Evolutionary conservation across 1,284 basidiomycete species (phyloP).

Genomic region (Veloboletus limbatus): DNA sequence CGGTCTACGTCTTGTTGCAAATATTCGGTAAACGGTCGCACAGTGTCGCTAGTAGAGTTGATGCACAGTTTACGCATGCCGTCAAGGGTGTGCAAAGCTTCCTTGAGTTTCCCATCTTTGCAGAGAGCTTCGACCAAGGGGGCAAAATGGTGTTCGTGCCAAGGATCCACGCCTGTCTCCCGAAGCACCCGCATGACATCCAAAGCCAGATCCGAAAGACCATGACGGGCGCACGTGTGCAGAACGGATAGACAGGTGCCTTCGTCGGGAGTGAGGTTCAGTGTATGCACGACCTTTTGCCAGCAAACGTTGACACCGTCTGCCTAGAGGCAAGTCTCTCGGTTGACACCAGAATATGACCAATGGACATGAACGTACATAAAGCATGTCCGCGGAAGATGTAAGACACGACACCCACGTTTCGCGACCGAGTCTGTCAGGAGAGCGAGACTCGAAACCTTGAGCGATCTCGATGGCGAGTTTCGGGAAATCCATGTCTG

Average conservation of each 20-base stretch:
- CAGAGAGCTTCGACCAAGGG: slow-evolving; percentile 66
- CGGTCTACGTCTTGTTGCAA: slow-evolving; percentile 49
- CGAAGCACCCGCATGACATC: slow-evolving; percentile 59
- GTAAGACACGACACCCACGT: slow-evolving; percentile 61
- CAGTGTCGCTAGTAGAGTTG: slow-evolving; percentile 45
- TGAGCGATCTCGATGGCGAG: slow-evolving; percentile 68
- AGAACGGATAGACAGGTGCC: slow-evolving; percentile 69
- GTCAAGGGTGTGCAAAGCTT: slow-evolving; percentile 55
- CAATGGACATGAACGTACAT: slow-evolving; percentile 45
- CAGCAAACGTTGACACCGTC: slow-evolving; percentile 67
- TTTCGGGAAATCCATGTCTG: slow-evolving; percentile 48
- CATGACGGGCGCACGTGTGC: slow-evolving; percentile 68
- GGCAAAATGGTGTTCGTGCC: slow-evolving; percentile 66
- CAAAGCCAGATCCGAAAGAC: slow-evolving; percentile 64
- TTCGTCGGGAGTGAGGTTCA: slow-evolving; percentile 65
- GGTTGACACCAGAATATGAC: neutral
- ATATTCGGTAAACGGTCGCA: slow-evolving; percentile 48
- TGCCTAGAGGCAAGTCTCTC: slow-evolving; percentile 40
- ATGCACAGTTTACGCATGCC: slow-evolving; percentile 54
- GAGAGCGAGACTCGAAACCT: slow-evolving; percentile 53
- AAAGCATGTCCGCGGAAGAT: slow-evolving; percentile 54
- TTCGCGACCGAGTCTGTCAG: slow-evolving; percentile 49
- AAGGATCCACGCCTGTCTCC: slow-evolving; percentile 43
- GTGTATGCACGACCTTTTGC: slow-evolving; percentile 53
- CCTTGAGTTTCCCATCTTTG: slow-evolving; percentile 48